Evolutionary conservation across 1,284 basidiomycete genomes (phyloP).

Genomic region (Rhodotorula sp.): DNA sequence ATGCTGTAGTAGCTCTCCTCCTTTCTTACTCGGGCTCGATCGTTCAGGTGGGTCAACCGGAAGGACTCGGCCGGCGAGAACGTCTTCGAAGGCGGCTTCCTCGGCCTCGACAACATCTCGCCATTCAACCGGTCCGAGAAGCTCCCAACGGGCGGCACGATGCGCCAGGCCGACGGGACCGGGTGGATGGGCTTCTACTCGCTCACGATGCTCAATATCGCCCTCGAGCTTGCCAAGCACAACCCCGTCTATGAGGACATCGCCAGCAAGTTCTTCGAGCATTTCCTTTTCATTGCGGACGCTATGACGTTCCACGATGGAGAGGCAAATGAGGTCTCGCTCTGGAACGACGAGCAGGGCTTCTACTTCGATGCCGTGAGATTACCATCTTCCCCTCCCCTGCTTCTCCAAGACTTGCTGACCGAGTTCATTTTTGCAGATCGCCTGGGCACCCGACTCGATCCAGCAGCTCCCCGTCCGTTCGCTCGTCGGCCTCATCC

Average conservation of each 20-base stretch:
- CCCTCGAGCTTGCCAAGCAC: constrained; percentile 94
- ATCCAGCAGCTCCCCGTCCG: constrained; percentile 85
- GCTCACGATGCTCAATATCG: constrained; percentile 95
- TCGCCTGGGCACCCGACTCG: constrained; percentile 45
- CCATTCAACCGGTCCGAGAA: constrained; percentile 97
- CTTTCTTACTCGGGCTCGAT: background rate
- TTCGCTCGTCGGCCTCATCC: constrained; percentile 91
- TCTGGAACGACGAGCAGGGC: constrained; percentile 95
- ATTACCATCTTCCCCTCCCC: constrained; percentile 44
- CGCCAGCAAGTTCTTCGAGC: constrained; percentile 97
- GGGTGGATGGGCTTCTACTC: constrained; percentile 99
- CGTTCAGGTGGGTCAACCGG: constrained; percentile 87
- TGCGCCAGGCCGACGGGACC: constrained; percentile 96
- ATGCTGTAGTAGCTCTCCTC: background rate
- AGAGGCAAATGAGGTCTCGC: constrained; percentile 63
- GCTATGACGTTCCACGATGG: constrained; percentile 83
- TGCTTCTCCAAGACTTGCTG: background rate
- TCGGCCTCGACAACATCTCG: constrained; percentile 96
- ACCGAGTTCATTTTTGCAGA: background rate
- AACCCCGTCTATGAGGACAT: constrained; percentile 98
- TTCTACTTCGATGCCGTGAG: constrained; percentile 88
- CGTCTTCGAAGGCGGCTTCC: constrained; percentile 96
- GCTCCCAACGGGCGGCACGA: constrained; percentile 72
- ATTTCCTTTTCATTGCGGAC: constrained; percentile 89
- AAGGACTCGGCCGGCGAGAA: constrained; percentile 93